These are phyloP conservation scores for Luffa aegyptiaca DNA, from an alignment of 306 rosid species.

Conservation along the genomic window DNA sequence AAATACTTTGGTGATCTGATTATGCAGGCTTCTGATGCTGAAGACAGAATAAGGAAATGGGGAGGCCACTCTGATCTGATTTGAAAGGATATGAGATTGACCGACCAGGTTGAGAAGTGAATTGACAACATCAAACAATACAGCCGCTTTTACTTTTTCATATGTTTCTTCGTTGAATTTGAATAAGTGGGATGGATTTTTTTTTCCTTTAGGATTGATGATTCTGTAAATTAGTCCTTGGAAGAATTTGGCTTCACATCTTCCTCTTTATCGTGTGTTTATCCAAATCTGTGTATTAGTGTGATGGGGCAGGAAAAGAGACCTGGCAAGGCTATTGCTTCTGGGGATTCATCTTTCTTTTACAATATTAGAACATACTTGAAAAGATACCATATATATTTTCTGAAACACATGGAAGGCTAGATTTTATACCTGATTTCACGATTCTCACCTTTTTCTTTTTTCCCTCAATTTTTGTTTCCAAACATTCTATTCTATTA, in stretches of 20 bases:
- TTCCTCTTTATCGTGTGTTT: background rate
- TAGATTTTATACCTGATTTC: too few relatives aligned
- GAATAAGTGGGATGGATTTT: background rate
- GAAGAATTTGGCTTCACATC: background rate
- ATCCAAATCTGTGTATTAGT: too few relatives aligned
- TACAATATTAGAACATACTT: too few relatives aligned
- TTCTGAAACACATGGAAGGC: too few relatives aligned
- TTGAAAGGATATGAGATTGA: background rate
- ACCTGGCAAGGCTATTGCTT: too few relatives aligned
- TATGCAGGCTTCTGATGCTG: constrained; percentile 34
- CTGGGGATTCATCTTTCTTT: too few relatives aligned
- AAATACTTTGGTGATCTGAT: background rate
- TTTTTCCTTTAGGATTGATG: background rate
- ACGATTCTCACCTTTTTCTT: too few relatives aligned
- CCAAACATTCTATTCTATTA: too few relatives aligned
- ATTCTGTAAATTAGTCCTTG: background rate
- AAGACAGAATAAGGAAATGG: constrained; percentile 37
- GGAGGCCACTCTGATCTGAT: constrained; percentile 18
- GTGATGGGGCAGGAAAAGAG: too few relatives aligned
- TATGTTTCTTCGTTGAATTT: background rate
- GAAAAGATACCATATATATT: too few relatives aligned
- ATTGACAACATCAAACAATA: background rate
- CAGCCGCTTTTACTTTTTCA: background rate
- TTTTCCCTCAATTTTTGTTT: too few relatives aligned
- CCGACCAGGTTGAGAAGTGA: background rate